These are phyloP conservation scores for Yamadazyma trypodendri DNA, from an alignment of 1,139 yeast species.

Conservation along the genomic window DNA sequence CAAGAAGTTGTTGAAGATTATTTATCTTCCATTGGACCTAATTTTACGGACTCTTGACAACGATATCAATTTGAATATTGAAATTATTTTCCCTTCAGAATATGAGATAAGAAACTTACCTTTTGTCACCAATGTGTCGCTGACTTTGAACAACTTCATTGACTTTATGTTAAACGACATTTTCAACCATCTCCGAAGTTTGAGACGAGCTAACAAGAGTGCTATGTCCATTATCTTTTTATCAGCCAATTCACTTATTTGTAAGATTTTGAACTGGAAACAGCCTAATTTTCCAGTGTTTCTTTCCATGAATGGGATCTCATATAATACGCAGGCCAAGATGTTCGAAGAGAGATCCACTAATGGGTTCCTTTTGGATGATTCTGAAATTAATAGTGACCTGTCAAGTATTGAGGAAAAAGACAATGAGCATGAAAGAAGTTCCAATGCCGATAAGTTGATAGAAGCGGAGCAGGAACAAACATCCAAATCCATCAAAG, in stretches of 20 bases:
- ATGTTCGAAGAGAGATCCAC: slow-evolving; percentile 43
- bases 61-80: slow-evolving; percentile 69
- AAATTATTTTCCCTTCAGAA: slow-evolving; percentile 77
- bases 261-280: slow-evolving; percentile 94
- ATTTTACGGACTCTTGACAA: slow-evolving; percentile 55
- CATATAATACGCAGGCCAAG: slow-evolving; percentile 29
- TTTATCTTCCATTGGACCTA: slow-evolving; percentile 61
- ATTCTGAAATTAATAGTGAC: slow-evolving; percentile 9
- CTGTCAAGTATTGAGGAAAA: slow-evolving; percentile 7
- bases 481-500: slow-evolving; percentile 46
- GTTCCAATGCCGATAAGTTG: slow-evolving; percentile 17
- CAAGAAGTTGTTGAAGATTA: slow-evolving; percentile 40
- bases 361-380: slow-evolving; percentile 38
- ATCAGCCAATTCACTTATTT: slow-evolving; percentile 82
- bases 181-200: slow-evolving; percentile 70
- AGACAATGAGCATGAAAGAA: slow-evolving; percentile 23
- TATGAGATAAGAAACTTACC: slow-evolving; percentile 58
- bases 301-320: slow-evolving; percentile 71
- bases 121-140: slow-evolving; percentile 47
- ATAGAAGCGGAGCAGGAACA: slow-evolving; percentile 36
- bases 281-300: slow-evolving; percentile 97
- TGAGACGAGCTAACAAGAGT: slow-evolving; percentile 32
- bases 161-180: slow-evolving; percentile 71
- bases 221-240: slow-evolving; percentile 74
- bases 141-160: slow-evolving; percentile 66